phyloP scores from a whole-genome alignment of 2,329 filamentous ascomycete species.

The Exophiala calicioides region DNA sequence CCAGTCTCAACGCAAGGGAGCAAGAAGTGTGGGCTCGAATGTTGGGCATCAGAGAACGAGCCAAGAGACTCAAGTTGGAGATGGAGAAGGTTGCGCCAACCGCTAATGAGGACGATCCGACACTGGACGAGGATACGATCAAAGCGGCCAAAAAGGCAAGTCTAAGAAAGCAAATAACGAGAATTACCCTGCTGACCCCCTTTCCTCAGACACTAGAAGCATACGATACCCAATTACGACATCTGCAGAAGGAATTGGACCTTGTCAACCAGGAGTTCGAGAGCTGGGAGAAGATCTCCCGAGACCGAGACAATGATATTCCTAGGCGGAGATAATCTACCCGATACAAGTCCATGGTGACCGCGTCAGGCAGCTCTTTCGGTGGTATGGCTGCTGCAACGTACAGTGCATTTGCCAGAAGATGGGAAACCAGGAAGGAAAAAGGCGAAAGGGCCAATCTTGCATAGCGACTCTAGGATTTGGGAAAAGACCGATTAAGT shows the following conservation, averaged over 20 bases:
- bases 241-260: slow-evolving; percentile 62
- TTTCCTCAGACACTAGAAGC: slow-evolving; percentile 49
- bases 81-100: slow-evolving; percentile 52
- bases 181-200: neutral
- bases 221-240: slow-evolving; percentile 54
- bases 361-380: neutral
- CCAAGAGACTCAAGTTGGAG: slow-evolving; percentile 60
- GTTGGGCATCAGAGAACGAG: slow-evolving; percentile 61
- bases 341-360: too few relatives aligned
- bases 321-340: slow-evolving; percentile 25
- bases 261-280: slow-evolving; percentile 61
- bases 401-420: neutral
- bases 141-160: slow-evolving; percentile 62
- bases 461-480: slow-evolving; percentile 24
- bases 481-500: too few relatives aligned
- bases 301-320: slow-evolving; percentile 19
- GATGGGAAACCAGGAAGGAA: neutral
- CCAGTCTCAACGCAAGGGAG: slow-evolving; percentile 59
- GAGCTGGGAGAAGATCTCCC: slow-evolving; percentile 51
- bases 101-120: slow-evolving; percentile 45
- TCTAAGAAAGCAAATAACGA: neutral
- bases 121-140: slow-evolving; percentile 59
- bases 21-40: slow-evolving; percentile 70
- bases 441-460: slow-evolving; percentile 10
- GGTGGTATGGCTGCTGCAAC: neutral